Evolutionary conservation across 306 rosid species (phyloP).

Genomic region (Begonia fuchsioides): DNA sequence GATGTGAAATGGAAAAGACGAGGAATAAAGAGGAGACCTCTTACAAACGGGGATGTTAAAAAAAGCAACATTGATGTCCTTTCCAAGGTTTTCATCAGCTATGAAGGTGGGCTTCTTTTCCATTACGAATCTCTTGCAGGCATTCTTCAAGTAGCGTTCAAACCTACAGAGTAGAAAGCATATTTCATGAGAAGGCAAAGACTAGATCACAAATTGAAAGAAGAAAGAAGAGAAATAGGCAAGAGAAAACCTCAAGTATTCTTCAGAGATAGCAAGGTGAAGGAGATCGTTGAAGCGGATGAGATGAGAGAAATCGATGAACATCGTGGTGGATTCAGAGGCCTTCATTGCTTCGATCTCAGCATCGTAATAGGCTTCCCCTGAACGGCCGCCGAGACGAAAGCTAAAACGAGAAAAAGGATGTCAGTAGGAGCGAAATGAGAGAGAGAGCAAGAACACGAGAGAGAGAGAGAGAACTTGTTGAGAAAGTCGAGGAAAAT

Average conservation of each 20-base stretch:
- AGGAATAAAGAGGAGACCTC: conserved; percentile 20
- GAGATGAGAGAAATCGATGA: conserved; percentile 71
- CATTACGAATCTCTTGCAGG: conserved; percentile 83
- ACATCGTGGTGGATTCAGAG: conserved; percentile 71
- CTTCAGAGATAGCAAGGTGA: conserved; percentile 73
- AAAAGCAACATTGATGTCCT: conserved; percentile 78
- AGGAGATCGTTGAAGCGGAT: conserved; percentile 47
- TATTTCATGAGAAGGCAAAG: too few species aligned
- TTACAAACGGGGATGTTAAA: conserved; percentile 54
- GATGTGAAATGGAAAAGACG: too few species aligned
- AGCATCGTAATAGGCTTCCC: conserved; percentile 42
- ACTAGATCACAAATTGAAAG: background rate
- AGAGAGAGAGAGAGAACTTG: conserved; percentile 27
- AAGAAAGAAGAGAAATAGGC: background rate
- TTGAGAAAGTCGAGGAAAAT: conserved; percentile 76
- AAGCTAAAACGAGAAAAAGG: conserved; percentile 2
- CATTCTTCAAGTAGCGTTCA: conserved; percentile 69
- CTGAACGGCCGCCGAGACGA: conserved; percentile 8
- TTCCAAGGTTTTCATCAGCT: conserved; percentile 65
- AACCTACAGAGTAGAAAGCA: conserved; percentile 24
- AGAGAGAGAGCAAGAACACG: background rate
- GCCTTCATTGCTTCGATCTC: conserved; percentile 67
- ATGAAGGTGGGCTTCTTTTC: conserved; percentile 58
- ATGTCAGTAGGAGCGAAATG: background rate
- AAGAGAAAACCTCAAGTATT: conserved; percentile 39